Base-by-base conservation (phyloP, 257 asterid species). In the Capsicum pubescens region DNA sequence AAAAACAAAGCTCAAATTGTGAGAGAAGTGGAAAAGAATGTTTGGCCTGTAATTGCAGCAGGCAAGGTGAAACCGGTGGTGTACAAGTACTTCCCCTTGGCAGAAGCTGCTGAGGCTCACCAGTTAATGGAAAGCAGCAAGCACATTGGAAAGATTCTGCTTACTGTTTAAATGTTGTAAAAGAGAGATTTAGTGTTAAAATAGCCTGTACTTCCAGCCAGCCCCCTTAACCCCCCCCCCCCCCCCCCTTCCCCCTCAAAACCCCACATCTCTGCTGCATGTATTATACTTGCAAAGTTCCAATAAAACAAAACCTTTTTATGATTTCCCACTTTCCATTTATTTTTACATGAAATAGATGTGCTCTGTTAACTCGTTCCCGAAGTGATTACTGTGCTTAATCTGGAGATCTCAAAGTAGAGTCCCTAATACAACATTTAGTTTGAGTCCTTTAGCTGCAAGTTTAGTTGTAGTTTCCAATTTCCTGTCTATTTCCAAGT, bases 21-120 rank as follows among this genome's bases (percentile, higher is more conserved):
- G 82, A 92, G 93, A 8, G 99, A 93, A 87, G 98, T 94, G 88
- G 98, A 94, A 92, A 95, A 91, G 89, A 89, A 90, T 71, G 98
- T 97, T 36, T 95, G 98, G 98, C 98, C 99, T 0, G 98, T 94
- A 72, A 91, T 97, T 13, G 93, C 90, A 12, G 89, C 92, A 4
- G 99, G 98, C 11, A 90, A 93, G 88, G 86, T 95, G 67, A 97
- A 92, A 87, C 96, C 98, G 9, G 84, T 97, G 32, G 92, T 97
- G 84, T 92, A 92, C 88, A 88, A 92, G 89, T 66, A 77, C 60
- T 85, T 95, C 78, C 94, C 95, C 1, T 81, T 95, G 42, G 93
- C 82, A 72, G 94, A 93, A 83, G 97, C 93, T 82, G 94, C 89
- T 3, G 99, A 91, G 83, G 98, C 91, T 84, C 99, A 95, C 88